phyloP scores from a whole-genome alignment of 805 yeast species.

The Myxozyma monticola region DNA sequence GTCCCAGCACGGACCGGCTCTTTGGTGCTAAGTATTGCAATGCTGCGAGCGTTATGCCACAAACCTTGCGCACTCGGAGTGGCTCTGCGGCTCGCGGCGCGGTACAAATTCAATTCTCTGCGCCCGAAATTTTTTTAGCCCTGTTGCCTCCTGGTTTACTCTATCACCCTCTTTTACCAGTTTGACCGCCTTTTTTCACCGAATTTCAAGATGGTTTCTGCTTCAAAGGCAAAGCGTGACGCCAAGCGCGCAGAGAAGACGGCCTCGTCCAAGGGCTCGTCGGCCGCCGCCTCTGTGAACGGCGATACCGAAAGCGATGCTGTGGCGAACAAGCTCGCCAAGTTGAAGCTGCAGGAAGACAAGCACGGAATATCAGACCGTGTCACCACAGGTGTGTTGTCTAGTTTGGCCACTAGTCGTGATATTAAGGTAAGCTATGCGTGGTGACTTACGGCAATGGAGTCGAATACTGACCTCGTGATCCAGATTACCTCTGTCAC shows the following conservation, averaged over 20 bases:
- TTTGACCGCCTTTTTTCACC: too few relatives aligned
- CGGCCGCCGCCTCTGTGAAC: constrained; percentile 37
- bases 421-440: constrained; percentile 82
- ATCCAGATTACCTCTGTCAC: constrained; percentile 59
- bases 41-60: too few relatives aligned
- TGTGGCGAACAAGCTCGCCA: constrained; percentile 68
- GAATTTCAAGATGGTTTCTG: constrained; percentile 66
- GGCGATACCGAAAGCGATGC: constrained; percentile 44
- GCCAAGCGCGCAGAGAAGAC: constrained; percentile 87
- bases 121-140: too few relatives aligned
- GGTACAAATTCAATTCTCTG: too few relatives aligned
- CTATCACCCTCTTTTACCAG: too few relatives aligned
- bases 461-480: too few relatives aligned
- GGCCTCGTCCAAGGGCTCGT: constrained; percentile 42
- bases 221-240: constrained; percentile 97
- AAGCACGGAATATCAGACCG: constrained; percentile 93
- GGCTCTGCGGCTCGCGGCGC: too few relatives aligned
- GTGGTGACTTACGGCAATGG: too few relatives aligned
- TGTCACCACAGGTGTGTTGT: constrained; percentile 96
- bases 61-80: too few relatives aligned
- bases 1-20: too few relatives aligned
- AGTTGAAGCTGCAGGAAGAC: constrained; percentile 90
- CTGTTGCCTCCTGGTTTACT: too few relatives aligned
- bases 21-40: too few relatives aligned
- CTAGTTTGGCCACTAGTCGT: constrained; percentile 83